Evolutionary conservation across 164 flowering plant genomes (phyloP).

Genomic region (Tetrastigma voinierianum): DNA sequence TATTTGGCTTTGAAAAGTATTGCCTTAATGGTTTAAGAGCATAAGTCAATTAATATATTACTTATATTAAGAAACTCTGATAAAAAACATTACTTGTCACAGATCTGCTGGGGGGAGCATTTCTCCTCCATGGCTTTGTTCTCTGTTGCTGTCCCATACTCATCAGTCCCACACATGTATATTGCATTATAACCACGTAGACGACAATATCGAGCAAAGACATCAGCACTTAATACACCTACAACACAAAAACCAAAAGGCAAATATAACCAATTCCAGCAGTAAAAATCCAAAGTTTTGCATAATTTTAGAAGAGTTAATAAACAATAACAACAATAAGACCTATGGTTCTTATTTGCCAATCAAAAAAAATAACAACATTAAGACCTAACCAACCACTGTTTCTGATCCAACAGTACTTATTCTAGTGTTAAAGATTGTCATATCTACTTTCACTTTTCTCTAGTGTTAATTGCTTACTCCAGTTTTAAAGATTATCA

Average conservation of each 20-base stretch:
- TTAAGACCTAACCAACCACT: too few relatives aligned
- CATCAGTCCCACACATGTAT: slow-evolving; percentile 87
- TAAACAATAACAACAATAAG: background rate
- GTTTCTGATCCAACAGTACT: too few relatives aligned
- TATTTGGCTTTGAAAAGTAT: background rate
- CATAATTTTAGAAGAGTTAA: background rate
- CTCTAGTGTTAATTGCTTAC: too few relatives aligned
- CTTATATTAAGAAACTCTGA: background rate
- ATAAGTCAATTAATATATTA: background rate
- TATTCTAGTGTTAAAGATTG: too few relatives aligned
- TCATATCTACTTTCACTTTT: too few relatives aligned
- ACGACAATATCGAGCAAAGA: slow-evolving; percentile 82
- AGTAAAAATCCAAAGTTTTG: background rate
- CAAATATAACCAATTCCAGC: background rate
- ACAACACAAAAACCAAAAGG: slow-evolving; percentile 11
- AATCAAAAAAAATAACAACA: too few relatives aligned
- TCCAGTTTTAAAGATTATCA: too few relatives aligned
- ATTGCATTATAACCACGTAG: slow-evolving; percentile 66
- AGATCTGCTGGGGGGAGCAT: slow-evolving; percentile 67
- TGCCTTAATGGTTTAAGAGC: background rate
- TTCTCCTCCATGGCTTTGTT: slow-evolving; percentile 87
- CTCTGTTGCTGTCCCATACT: slow-evolving; percentile 90
- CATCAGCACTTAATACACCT: slow-evolving; percentile 93
- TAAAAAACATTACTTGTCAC: slow-evolving; percentile 62
- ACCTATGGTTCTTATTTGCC: too few relatives aligned